Evolutionary conservation across 371 early-diverging fungal species (phyloP).

Genomic region (Apophysomyces variabilis): DNA sequence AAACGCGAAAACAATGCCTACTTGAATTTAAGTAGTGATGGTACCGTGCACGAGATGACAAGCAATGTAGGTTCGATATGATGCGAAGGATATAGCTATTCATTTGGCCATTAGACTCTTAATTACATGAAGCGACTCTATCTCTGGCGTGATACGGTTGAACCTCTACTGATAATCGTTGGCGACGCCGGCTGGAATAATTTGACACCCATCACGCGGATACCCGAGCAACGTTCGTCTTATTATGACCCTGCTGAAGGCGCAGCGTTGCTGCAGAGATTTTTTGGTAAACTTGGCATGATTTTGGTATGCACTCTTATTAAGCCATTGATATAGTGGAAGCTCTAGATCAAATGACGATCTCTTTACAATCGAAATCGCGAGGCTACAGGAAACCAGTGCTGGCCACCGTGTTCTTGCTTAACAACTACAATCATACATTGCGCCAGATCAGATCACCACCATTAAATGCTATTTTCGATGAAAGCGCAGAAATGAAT

Average conservation of each 20-base stretch:
- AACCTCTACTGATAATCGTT: slow-evolving; percentile 59
- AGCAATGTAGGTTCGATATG: slow-evolving; percentile 63
- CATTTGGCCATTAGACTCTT: slow-evolving; percentile 48
- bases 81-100: background rate
- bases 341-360: slow-evolving; percentile 64
- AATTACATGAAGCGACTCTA: slow-evolving; percentile 66
- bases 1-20: slow-evolving; percentile 40
- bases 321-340: slow-evolving; percentile 44
- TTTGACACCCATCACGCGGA: slow-evolving; percentile 23
- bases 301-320: background rate
- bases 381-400: slow-evolving; percentile 79
- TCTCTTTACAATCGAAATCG: slow-evolving; percentile 68
- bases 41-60: slow-evolving; percentile 86
- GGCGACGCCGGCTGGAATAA: slow-evolving; percentile 71
- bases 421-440: slow-evolving; percentile 85
- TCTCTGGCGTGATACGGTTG: slow-evolving; percentile 60
- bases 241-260: slow-evolving; percentile 33
- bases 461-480: slow-evolving; percentile 60
- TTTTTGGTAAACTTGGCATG: slow-evolving; percentile 28
- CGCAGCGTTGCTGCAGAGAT: slow-evolving; percentile 34
- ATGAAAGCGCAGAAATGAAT: slow-evolving; percentile 54
- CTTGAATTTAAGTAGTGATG: slow-evolving; percentile 72
- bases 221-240: slow-evolving; percentile 13
- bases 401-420: slow-evolving; percentile 71
- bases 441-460: slow-evolving; percentile 67